Evolutionary conservation across 1,139 yeast genomes (phyloP), one percentile per base, ranked within the genome.

Genomic region (Hemisphaericaspora lyxosophila): DNA sequence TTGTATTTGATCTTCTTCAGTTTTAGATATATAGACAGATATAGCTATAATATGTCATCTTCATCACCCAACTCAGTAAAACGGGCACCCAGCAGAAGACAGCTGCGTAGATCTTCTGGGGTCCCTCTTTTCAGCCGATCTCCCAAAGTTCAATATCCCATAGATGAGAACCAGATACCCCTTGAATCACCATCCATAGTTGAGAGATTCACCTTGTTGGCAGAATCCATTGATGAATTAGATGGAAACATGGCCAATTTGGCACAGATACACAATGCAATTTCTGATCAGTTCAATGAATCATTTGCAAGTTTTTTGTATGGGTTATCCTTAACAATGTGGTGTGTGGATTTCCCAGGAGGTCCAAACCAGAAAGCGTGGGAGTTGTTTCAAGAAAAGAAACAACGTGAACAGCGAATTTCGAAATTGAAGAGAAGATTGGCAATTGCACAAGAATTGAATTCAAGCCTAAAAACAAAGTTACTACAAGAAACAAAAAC

Each of bases 321-420:
- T 50, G 87, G 88, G 5, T 55, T 81, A 38, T 70, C 75, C 47
- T 74, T 80, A 50, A 79, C 82, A 39, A 80, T 82, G 59, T 80
- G 84, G 79, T 80, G 86, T 58, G 78, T 78, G 22, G 81, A 77
- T 50, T 78, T 79, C 46, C 73, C 73, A 1, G 69, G 68, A 1
- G 55, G 67, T 33, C 75, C 75, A 7, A 59, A 67, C 4, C 54
- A 54, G 37, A 57, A 54, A n/a, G 62, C 59, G 20, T 65, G 67
- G 64, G 67, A 68, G 30, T 53, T 57, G 34, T 48, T 62, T 14
- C 56, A 59, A 40, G 47, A 49, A 16, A 53, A 57, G 13, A 57
- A 58, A 37, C 59, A 56, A 26, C 39, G 57, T 9, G 65, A 62
- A 36, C 53, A 51, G 13, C 48, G 64, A 24, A 54, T 66, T 24